Evolutionary conservation across 2,329 filamentous ascomycete species (phyloP).

Genomic region (Colletotrichum gloeosporioides): DNA sequence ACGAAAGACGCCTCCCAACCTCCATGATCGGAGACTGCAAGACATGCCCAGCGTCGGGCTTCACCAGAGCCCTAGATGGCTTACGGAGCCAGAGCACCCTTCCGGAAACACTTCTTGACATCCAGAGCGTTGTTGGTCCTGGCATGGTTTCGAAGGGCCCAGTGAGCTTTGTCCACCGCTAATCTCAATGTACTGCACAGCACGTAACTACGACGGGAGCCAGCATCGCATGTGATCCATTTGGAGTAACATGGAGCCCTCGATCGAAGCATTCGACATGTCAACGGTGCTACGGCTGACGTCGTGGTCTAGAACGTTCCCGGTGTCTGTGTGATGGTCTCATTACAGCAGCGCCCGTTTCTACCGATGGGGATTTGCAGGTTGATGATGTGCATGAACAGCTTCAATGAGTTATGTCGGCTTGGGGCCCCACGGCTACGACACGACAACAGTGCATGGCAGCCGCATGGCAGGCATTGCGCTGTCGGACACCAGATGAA

Average conservation of each 20-base stretch:
- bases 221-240: conserved; percentile 10
- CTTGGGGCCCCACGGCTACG: not conserved
- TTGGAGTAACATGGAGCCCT: not conserved
- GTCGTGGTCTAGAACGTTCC: not conserved
- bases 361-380: not conserved
- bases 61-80: not conserved
- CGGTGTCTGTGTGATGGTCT: not conserved
- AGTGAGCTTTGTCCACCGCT: conserved; percentile 19
- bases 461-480: not conserved
- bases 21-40: conserved; percentile 20
- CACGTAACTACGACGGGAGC: not conserved
- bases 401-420: not conserved
- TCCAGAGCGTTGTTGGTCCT: not conserved
- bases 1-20: conserved; percentile 5
- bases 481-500: not conserved
- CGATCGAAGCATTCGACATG: not conserved
- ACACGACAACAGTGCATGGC: not conserved
- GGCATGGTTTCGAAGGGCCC: not conserved
- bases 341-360: not conserved
- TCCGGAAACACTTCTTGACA: not conserved
- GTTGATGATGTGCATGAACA: conserved; percentile 11
- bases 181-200: not conserved
- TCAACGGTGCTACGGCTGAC: not conserved
- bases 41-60: conserved; percentile 1
- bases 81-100: not conserved